Evolutionary conservation across 2,329 filamentous ascomycete species (phyloP), one percentile per base, ranked within the genome.

Genomic region (Fusarium nisikadoi): DNA sequence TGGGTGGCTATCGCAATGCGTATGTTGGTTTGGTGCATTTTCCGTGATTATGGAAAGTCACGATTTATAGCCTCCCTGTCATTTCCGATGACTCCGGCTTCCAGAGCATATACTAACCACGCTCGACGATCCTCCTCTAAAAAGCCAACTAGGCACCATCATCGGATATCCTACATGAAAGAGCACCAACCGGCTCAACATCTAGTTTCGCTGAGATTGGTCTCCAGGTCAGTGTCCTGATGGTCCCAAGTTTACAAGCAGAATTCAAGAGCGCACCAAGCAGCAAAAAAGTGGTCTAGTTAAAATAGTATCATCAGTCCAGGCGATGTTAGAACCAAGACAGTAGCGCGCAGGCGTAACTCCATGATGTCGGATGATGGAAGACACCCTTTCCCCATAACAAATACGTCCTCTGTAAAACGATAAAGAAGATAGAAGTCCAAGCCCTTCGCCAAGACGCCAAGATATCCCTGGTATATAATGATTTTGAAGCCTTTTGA

Each of bases 401-500:
- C 46, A 68, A 56, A 63, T 63, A 57, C 53, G 70, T 66, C 36
- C 12, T 65, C 70, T 67, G 60, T 59, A 45, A 59, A 55, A 36
- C 29, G 54, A 47, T 35, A 49, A 61, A 27, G 14, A 50, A 61
- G 33, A 62, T 35, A 54, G 59, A 62, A 64, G 62, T 39, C 70
- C 67, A 75, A 70, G 33, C 39, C 54, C 60, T 76, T 71, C 62
- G 54, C 72, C 75, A 47, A 67, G 63, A 75, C 76, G 76, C 76
- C 76, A 62, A 75, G 72, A 61, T 76, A 78, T 76, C 75, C 70
- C 73, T 76, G 72, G 77, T 77, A 78, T 75, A 77, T 75, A 62
- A 75, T 73, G 72, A 74, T 65, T 74, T 66, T 68, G 55, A 67
- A 75, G 60, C 72, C 70, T 65, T 66, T 58, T 63, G 50, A 60